Evolutionary conservation across 2,329 filamentous ascomycete species (phyloP).

Genomic region (Stylonectria norvegica): DNA sequence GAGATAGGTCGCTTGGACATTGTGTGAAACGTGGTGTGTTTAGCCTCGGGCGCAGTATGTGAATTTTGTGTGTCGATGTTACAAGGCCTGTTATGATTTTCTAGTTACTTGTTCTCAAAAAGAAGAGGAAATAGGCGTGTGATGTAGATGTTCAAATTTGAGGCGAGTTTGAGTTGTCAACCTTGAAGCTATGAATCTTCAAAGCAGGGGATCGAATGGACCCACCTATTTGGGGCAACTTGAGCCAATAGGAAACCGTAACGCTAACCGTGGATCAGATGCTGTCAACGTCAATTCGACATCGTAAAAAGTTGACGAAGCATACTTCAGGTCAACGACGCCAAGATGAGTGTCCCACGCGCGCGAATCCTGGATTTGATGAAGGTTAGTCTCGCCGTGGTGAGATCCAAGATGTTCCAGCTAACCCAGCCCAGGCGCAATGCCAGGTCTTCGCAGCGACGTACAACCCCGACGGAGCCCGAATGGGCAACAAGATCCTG

Average conservation of each 20-base stretch:
- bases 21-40: too few species aligned
- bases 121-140: too few species aligned
- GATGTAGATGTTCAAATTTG: too few species aligned
- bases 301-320: conserved; percentile 23
- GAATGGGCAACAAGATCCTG: conserved; percentile 88
- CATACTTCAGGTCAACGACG: conserved; percentile 27
- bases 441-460: conserved; percentile 88
- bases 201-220: not conserved
- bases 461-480: conserved; percentile 79
- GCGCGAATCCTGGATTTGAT: conserved; percentile 67
- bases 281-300: conserved; percentile 27
- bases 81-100: too few species aligned
- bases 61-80: too few species aligned
- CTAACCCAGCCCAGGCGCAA: conserved; percentile 61
- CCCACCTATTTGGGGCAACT: conserved; percentile 3
- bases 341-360: conserved; percentile 60
- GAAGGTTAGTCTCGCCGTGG: conserved; percentile 56
- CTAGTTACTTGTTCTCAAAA: too few species aligned
- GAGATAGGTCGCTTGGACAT: conserved; percentile 16
- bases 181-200: too few species aligned
- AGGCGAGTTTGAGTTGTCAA: too few species aligned
- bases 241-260: conserved; percentile 20
- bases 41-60: too few species aligned
- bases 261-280: conserved; percentile 17
- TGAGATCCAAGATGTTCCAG: not conserved